Conservation (phyloP, 495 filamentous ascomycete species). For the Friedmanniomyces endolithicus region DNA sequence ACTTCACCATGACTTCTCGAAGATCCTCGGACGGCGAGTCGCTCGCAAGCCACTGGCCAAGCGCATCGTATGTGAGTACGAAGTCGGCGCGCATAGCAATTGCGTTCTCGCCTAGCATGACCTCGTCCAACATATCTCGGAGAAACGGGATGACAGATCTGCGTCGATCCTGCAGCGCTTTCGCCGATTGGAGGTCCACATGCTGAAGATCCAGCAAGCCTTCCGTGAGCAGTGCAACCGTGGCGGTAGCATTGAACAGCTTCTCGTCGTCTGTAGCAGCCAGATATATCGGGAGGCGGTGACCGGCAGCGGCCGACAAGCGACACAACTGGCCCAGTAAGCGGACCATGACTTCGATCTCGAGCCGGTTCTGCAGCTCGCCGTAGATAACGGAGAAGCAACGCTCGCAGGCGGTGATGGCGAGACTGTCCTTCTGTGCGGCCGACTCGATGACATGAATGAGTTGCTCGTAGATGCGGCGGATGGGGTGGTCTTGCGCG, state of each 20-base stretch:
- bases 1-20: slow-evolving; percentile 57
- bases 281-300: slow-evolving; percentile 60
- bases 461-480: slow-evolving; percentile 36
- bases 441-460: slow-evolving; percentile 39
- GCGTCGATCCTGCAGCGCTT: slow-evolving; percentile 55
- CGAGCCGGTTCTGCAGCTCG: slow-evolving; percentile 46
- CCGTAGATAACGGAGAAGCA: slow-evolving; percentile 59
- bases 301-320: slow-evolving; percentile 58
- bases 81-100: slow-evolving; percentile 75
- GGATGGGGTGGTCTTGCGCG: slow-evolving; percentile 19
- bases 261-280: slow-evolving; percentile 58
- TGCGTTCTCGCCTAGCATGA: slow-evolving; percentile 63
- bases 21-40: slow-evolving; percentile 53
- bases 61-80: slow-evolving; percentile 59
- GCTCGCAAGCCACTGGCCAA: slow-evolving; percentile 69
- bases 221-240: slow-evolving; percentile 59
- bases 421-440: slow-evolving; percentile 49
- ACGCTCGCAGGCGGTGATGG: slow-evolving; percentile 53
- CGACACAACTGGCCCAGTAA: slow-evolving; percentile 71
- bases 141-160: slow-evolving; percentile 61
- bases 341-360: slow-evolving; percentile 72
- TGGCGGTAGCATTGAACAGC: slow-evolving; percentile 67
- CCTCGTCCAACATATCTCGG: slow-evolving; percentile 57
- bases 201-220: slow-evolving; percentile 64
- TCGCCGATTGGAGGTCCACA: slow-evolving; percentile 64